These are phyloP conservation scores for Beauveria rudraprayagi DNA, from an alignment of 2,329 filamentous ascomycete genomes.

Conservation along the genomic window DNA sequence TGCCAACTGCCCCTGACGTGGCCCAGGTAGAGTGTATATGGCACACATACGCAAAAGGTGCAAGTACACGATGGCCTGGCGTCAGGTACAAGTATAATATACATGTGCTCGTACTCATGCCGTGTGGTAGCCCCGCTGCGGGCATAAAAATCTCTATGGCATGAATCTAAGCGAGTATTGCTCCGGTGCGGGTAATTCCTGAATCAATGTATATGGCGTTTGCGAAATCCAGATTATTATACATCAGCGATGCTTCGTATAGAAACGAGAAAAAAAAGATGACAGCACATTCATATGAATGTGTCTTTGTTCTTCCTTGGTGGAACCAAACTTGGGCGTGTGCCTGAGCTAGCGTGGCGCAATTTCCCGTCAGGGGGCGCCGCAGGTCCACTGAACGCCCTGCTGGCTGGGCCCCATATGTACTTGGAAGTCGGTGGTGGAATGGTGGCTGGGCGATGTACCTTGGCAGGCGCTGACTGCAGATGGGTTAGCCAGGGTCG, in stretches of 20 bases:
- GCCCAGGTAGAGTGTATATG: not conserved
- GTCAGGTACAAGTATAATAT: not conserved
- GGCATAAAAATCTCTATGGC: not conserved
- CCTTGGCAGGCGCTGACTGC: not conserved
- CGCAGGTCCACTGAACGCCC: not conserved
- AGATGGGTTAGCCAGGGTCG: not conserved
- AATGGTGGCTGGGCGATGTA: not conserved
- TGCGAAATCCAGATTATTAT: too few relatives aligned
- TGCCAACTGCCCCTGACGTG: not conserved
- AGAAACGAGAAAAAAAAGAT: not conserved
- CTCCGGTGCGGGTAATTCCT: too few relatives aligned
- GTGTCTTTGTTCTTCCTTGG: not conserved
- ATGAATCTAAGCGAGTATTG: not conserved
- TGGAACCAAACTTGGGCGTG: not conserved
- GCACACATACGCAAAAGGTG: too few relatives aligned
- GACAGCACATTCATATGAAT: not conserved
- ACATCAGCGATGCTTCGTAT: too few relatives aligned
- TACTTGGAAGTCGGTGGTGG: not conserved
- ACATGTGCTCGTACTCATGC: not conserved
- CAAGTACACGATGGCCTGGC: not conserved
- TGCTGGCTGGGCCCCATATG: not conserved
- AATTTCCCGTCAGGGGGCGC: conserved; percentile 3
- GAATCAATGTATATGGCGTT: too few relatives aligned
- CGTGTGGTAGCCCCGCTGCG: not conserved
- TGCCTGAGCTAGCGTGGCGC: conserved; percentile 5